Conservation (phyloP, 805 yeast genomes). For the Ogataea minuta region DNA sequence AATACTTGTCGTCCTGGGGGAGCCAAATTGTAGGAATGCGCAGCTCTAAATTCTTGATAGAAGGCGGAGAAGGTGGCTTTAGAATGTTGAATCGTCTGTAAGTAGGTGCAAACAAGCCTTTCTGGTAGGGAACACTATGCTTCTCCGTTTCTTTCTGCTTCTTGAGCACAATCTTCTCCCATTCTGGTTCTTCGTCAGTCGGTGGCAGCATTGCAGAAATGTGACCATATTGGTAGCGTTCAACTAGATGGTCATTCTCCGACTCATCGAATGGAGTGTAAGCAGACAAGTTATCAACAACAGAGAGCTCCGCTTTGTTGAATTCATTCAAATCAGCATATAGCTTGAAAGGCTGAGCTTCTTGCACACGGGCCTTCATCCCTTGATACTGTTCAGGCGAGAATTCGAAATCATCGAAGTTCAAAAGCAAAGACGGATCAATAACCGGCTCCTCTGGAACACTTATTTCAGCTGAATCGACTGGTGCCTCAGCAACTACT, state of each 20-base stretch:
- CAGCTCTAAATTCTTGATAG: constrained; percentile 70
- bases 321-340: constrained; percentile 42
- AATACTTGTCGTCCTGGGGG: constrained; percentile 84
- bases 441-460: background rate
- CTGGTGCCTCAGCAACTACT: constrained; percentile 1
- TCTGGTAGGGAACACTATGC: constrained; percentile 42
- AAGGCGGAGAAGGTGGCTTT: constrained; percentile 91
- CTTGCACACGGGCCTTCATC: background rate
- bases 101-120: constrained; percentile 54
- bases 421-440: constrained; percentile 34
- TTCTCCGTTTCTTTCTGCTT: constrained; percentile 43
- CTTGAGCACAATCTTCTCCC: constrained; percentile 56
- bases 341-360: constrained; percentile 44
- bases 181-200: constrained; percentile 56
- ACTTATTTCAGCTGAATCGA: background rate
- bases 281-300: constrained; percentile 46
- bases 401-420: constrained; percentile 24
- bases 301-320: constrained; percentile 45
- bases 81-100: constrained; percentile 60
- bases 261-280: constrained; percentile 46
- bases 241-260: constrained; percentile 31
- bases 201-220: constrained; percentile 67
- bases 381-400: constrained; percentile 4
- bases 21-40: constrained; percentile 95
- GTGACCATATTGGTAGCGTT: constrained; percentile 41